These are phyloP conservation scores for Endocarpon pusillum DNA, from an alignment of 495 filamentous ascomycete species.

Conservation along the genomic window DNA sequence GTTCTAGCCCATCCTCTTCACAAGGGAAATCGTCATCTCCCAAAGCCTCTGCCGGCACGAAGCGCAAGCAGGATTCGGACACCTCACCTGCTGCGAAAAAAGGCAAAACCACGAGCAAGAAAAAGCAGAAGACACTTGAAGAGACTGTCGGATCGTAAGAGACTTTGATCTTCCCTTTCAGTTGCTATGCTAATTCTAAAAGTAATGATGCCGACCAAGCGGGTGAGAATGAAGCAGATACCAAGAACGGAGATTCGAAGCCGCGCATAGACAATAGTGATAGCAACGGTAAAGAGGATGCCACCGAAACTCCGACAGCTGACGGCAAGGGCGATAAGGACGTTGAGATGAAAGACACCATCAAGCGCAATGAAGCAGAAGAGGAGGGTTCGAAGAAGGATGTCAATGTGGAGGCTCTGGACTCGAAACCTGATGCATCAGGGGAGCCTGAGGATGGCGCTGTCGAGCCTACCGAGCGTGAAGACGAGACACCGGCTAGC, in stretches of 20 bases:
- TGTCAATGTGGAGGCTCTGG: background rate
- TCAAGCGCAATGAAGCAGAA: background rate
- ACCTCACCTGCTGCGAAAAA: background rate
- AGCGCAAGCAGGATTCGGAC: conserved; percentile 1
- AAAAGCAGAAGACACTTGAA: conserved; percentile 1
- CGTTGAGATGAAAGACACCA: background rate
- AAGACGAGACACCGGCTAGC: conserved; percentile 44
- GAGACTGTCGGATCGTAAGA: background rate
- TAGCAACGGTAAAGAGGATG: background rate
- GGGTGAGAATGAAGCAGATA: background rate
- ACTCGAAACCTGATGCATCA: background rate
- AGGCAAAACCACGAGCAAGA: background rate
- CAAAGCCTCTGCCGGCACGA: conserved; percentile 1
- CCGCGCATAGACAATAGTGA: too few relatives aligned
- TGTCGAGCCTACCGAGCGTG: conserved; percentile 19
- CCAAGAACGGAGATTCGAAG: too few relatives aligned
- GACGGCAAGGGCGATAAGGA: background rate
- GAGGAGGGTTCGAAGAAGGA: background rate
- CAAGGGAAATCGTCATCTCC: background rate
- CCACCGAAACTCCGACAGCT: background rate
- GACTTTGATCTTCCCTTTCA: background rate
- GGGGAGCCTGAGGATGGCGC: background rate
- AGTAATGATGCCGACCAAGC: background rate
- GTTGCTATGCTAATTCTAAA: background rate
- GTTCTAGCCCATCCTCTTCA: background rate